A percentile compares a stretch with the other conserved stretches of the same genome.
Conservation (phyloP, 2,329 filamentous ascomycete genomes). For the Xylaria sp. region DNA sequence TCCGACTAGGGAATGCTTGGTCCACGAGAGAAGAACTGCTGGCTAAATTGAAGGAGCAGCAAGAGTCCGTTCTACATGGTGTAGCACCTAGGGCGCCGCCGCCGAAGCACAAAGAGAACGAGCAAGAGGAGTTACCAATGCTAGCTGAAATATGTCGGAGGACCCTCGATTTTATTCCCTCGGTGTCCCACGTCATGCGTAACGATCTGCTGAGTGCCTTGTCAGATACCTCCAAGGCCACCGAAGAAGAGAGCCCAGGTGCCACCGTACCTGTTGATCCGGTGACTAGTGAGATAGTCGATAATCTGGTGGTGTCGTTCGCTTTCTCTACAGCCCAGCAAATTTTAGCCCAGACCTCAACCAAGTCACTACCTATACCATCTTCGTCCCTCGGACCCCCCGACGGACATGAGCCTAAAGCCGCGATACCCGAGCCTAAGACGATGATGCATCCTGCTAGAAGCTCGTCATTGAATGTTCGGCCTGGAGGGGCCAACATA, state of each 20-base stretch:
- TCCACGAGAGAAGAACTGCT: slow-evolving; percentile 71
- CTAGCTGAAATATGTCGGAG: slow-evolving; percentile 89
- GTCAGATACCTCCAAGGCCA: slow-evolving; percentile 53
- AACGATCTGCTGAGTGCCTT: slow-evolving; percentile 78
- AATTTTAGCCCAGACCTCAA: slow-evolving; percentile 79
- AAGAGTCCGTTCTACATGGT: slow-evolving; percentile 67
- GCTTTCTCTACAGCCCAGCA: slow-evolving; percentile 81
- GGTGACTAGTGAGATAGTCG: slow-evolving; percentile 65
- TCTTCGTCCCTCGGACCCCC: slow-evolving; percentile 63
- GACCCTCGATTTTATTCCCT: slow-evolving; percentile 84
- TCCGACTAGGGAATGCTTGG: slow-evolving; percentile 82
- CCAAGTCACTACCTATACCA: slow-evolving; percentile 74
- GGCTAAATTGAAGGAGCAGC: slow-evolving; percentile 70
- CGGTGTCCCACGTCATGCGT: slow-evolving; percentile 81
- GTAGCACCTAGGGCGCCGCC: slow-evolving; percentile 64
- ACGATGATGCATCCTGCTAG: slow-evolving; percentile 76
- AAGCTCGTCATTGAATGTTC: slow-evolving; percentile 68
- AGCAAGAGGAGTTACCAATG: slow-evolving; percentile 78
- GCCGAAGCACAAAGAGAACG: slow-evolving; percentile 63
- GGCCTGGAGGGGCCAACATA: slow-evolving; percentile 45
- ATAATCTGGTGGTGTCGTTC: slow-evolving; percentile 82
- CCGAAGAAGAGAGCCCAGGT: slow-evolving; percentile 51
- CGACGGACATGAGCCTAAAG: slow-evolving; percentile 68
- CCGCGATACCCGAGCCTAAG: slow-evolving; percentile 73
- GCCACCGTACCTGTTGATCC: slow-evolving; percentile 49